phyloP scores from a whole-genome alignment of 23 red algal genomes.

The Agarophyton chilense region DNA sequence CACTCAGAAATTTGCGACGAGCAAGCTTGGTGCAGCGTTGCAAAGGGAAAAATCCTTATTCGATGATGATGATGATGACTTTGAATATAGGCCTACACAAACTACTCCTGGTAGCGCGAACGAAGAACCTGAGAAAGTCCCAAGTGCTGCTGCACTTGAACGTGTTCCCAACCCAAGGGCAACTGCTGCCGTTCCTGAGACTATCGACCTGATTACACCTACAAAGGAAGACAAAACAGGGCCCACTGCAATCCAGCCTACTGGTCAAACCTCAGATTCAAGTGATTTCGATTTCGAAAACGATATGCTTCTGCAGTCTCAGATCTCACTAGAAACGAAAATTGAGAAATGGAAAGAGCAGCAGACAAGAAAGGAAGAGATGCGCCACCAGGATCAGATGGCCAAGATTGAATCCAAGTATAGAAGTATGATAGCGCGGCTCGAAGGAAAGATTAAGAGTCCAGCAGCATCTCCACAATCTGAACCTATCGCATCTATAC shows the following conservation, averaged over 20 bases:
- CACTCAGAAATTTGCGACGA: conserved; percentile 14
- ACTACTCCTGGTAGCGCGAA: not conserved
- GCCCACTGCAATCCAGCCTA: not conserved
- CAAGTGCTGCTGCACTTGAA: not conserved
- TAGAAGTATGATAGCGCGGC: not conserved
- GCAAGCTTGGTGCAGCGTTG: not conserved
- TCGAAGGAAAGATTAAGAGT: not conserved
- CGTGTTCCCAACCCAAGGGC: not conserved
- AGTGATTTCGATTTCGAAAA: conserved; percentile 32
- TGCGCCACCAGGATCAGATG: not conserved
- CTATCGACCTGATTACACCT: not conserved
- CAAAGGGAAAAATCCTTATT: not conserved
- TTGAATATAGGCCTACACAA: conserved; percentile 34
- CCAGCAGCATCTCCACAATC: not conserved
- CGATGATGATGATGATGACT: not conserved
- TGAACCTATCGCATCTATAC: not conserved
- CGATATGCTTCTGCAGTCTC: conserved; percentile 5
- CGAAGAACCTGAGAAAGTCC: not conserved
- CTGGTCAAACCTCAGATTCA: not conserved
- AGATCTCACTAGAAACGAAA: conserved; percentile 52
- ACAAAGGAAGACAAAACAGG: not conserved
- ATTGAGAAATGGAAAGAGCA: conserved; percentile 25
- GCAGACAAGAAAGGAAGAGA: conserved; percentile 8
- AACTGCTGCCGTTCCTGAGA: not conserved
- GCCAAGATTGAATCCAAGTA: conserved; percentile 1